Conservation (phyloP, 306 rosid genomes). For the Dryas octopetala region DNA sequence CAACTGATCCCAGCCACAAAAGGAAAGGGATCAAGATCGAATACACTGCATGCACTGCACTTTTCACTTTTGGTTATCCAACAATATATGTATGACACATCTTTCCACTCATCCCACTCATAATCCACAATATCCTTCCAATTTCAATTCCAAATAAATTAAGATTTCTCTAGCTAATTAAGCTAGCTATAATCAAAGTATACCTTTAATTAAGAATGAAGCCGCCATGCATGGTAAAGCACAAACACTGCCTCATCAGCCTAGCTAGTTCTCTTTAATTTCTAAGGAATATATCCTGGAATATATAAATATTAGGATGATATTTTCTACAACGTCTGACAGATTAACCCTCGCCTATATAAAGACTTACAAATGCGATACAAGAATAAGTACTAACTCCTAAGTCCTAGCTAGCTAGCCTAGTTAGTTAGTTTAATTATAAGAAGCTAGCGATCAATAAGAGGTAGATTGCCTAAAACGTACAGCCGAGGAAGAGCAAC, state of each 20-base stretch:
- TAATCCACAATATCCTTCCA: conserved; percentile 14
- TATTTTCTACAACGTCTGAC: conserved; percentile 12
- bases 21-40: too few relatives aligned
- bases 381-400: not conserved
- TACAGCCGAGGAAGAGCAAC: not conserved
- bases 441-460: too few relatives aligned
- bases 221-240: conserved; percentile 6
- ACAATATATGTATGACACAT: conserved; percentile 46
- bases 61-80: conserved; percentile 25
- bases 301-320: not conserved
- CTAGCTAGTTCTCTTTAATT: not conserved
- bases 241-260: not conserved
- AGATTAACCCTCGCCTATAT: conserved; percentile 18
- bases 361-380: conserved; percentile 26
- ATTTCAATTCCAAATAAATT: not conserved
- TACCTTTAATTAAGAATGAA: not conserved
- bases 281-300: conserved; percentile 24
- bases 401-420: too few relatives aligned
- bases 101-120: conserved; percentile 51
- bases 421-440: too few relatives aligned
- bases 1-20: not conserved
- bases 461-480: too few relatives aligned
- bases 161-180: conserved; percentile 25
- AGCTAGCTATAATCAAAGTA: conserved; percentile 17
- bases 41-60: conserved; percentile 7